These are phyloP conservation scores for Phytophthora melonis DNA, from an alignment of 352 stramenopile genomes.

Conservation along the genomic window DNA sequence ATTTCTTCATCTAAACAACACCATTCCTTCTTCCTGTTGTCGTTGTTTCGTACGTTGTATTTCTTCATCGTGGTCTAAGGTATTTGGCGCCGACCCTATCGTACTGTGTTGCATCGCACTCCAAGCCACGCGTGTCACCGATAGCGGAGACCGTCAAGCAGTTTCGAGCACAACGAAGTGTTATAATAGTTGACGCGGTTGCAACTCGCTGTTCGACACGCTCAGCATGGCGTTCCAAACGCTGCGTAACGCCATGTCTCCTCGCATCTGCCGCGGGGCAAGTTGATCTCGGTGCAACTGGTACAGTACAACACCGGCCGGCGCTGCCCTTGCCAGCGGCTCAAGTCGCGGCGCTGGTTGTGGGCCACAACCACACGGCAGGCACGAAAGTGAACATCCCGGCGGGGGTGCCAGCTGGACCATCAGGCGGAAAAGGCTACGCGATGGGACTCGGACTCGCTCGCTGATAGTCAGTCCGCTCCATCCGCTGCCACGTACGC, in stretches of 20 bases:
- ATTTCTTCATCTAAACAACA: too few relatives aligned
- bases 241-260: background rate
- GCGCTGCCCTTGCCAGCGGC: background rate
- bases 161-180: too few relatives aligned
- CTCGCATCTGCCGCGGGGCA: background rate
- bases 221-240: background rate
- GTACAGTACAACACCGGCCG: background rate
- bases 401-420: slow-evolving; percentile 21
- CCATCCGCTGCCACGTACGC: slow-evolving; percentile 21
- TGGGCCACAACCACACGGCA: slow-evolving; percentile 31
- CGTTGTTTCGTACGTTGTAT: too few relatives aligned
- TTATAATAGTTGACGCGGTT: too few relatives aligned
- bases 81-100: too few relatives aligned
- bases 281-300: background rate
- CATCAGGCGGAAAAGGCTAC: slow-evolving; percentile 34
- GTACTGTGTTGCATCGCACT: too few relatives aligned
- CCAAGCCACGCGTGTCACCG: too few relatives aligned
- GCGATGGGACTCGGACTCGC: slow-evolving; percentile 20
- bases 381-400: slow-evolving; percentile 28
- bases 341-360: slow-evolving; percentile 7
- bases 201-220: background rate
- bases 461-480: slow-evolving; percentile 32
- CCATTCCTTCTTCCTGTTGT: too few relatives aligned
- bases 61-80: too few relatives aligned
- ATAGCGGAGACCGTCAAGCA: too few relatives aligned